Evolutionary conservation across 208 protist genomes (phyloP).

Genomic region (Wallacemonas rigidus): DNA sequence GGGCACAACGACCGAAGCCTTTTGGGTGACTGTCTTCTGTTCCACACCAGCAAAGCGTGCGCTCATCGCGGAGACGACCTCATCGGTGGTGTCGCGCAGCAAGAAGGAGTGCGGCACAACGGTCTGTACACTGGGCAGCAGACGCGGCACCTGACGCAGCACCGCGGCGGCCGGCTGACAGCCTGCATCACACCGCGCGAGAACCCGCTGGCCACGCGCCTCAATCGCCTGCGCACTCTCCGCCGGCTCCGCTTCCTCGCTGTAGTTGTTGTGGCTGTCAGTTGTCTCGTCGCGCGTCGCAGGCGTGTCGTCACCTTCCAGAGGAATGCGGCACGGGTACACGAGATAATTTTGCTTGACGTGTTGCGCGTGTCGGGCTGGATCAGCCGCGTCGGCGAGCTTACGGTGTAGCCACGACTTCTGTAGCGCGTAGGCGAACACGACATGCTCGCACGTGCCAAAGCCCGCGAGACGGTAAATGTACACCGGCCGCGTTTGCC

Average conservation of each 20-base stretch:
- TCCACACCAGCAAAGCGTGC: constrained; percentile 50
- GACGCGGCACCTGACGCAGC: constrained; percentile 18
- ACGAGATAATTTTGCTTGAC: constrained; percentile 68
- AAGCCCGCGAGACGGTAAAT: constrained; percentile 93
- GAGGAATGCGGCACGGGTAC: constrained; percentile 64
- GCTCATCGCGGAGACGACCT: constrained; percentile 58
- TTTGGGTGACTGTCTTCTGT: constrained; percentile 15
- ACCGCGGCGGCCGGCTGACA: constrained; percentile 36
- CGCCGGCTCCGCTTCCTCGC: background rate
- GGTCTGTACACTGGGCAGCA: constrained; percentile 38
- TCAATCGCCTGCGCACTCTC: no score
- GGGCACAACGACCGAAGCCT: constrained; percentile 23
- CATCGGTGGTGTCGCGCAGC: constrained; percentile 66
- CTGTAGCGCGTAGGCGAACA: constrained; percentile 85
- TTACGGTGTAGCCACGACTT: constrained; percentile 90
- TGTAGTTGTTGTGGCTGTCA: background rate
- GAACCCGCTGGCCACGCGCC: background rate
- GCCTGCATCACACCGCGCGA: constrained; percentile 34
- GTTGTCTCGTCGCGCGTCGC: background rate
- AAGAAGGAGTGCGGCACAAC: constrained; percentile 68
- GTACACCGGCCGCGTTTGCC: constrained; percentile 87
- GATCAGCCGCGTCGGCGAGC: constrained; percentile 77
- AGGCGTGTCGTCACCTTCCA: constrained; percentile 27
- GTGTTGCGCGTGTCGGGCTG: constrained; percentile 73
- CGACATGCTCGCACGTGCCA: constrained; percentile 93